These are phyloP conservation scores for Mycosarcoma maydis DNA, from an alignment of 1,284 basidiomycete species.

Conservation along the genomic window DNA sequence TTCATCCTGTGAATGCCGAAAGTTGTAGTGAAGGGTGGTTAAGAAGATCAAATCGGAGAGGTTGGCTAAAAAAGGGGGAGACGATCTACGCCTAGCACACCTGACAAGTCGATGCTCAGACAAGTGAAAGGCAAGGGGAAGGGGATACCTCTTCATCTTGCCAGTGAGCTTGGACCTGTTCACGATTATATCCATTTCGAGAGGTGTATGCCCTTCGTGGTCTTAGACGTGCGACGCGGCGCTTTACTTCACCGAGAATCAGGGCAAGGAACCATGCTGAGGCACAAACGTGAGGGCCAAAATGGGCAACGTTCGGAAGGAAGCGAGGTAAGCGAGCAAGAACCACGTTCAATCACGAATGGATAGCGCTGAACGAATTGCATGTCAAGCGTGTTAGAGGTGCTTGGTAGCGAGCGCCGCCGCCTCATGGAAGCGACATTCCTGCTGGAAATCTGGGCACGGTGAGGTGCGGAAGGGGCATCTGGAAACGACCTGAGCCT, in stretches of 20 bases:
- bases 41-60: neutral
- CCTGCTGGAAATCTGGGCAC: neutral
- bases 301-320: too few species aligned
- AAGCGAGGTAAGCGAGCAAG: too few species aligned
- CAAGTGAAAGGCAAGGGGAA: neutral
- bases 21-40: neutral
- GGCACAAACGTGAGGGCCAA: too few species aligned
- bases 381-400: too few species aligned
- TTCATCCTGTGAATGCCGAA: conserved; percentile 4
- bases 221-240: neutral
- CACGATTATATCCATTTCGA: neutral
- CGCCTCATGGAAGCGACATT: neutral
- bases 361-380: neutral
- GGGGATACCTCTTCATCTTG: neutral
- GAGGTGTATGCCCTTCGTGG: neutral
- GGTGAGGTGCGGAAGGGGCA: neutral
- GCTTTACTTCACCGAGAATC: neutral
- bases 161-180: neutral
- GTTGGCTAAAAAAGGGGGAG: neutral
- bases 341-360: too few species aligned
- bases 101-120: neutral
- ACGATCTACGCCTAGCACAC: conserved; percentile 2
- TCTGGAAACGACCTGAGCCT: too few species aligned
- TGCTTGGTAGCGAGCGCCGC: too few species aligned
- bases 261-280: neutral